Base-by-base conservation (phyloP, 2,329 filamentous ascomycete species). In the Alternaria sp. region DNA sequence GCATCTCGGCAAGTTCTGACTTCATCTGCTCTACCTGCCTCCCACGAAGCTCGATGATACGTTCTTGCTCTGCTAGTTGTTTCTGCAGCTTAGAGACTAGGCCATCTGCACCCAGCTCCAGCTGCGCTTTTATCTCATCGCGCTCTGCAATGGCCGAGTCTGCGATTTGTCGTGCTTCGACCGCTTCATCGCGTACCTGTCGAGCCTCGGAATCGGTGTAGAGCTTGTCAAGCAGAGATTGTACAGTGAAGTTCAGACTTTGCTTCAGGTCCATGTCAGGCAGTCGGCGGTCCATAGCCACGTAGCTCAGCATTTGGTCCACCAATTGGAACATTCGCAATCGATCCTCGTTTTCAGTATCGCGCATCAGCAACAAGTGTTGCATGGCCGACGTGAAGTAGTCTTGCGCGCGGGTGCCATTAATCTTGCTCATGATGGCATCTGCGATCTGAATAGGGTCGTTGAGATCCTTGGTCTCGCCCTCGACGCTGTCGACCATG, bases 231-330 rank as follows among this genome's bases (percentile, higher is more conserved):
- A 99, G 83, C 67, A 99, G 83, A 77, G 88, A 96, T 80, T 98
- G 95, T 9, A 99, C 95, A 0, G 94, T 97, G 72, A 98, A 98
- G 77, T 96, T 97, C 65, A 99, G 86, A 73, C 93, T 96, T 78
- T 98, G 94, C 81, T 97, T 97, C 59, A 99, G 86, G 77, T 99
- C 95, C 88, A 98, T 94, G 78, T 99, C 94, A 37, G 95, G 95
- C 65, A 98, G 80, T 63, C 95, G 86, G 73, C 95, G 87, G 78
- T 99, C 95, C 94, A 99, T 99, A 70, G 94, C 94, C 62, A 99
- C 94, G 78, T 98, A 98, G 78, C 93, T 97, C 66, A 99, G 87
- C 93, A 98, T 98, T n/a, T 92, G 90, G 79, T 99, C 95, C 28
- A 98, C 93, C 28, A 99, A 86, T 81, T 98, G 95, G 80, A 98